Conservation (phyloP, 1,139 yeast genomes). For the Yamadazyma triangularis region DNA sequence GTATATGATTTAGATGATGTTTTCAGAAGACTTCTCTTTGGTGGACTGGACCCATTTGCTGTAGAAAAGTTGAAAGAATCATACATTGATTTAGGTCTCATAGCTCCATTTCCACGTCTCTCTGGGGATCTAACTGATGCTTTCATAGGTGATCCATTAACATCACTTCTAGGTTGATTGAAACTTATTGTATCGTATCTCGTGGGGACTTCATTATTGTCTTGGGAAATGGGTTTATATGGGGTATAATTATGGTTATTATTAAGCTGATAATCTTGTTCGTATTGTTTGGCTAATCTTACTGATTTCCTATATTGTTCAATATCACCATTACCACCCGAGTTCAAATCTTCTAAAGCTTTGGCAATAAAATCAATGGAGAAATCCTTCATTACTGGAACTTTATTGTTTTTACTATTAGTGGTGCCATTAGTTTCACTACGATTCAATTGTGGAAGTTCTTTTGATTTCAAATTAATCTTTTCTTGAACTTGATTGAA, state of each 20-base stretch:
- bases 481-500: slow-evolving; percentile 36
- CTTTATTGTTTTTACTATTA: slow-evolving; percentile 11
- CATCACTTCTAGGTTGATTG: slow-evolving; percentile 10
- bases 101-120: neutral
- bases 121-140: slow-evolving; percentile 1
- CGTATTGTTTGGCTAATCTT: slow-evolving; percentile 19
- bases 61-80: slow-evolving; percentile 8
- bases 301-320: slow-evolving; percentile 39
- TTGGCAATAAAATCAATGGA: slow-evolving; percentile 49
- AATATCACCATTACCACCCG: slow-evolving; percentile 60
- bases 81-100: slow-evolving; percentile 43
- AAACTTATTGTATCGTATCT: slow-evolving; percentile 35
- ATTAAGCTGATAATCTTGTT: slow-evolving; percentile 6
- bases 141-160: slow-evolving; percentile 10
- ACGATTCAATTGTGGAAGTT: slow-evolving; percentile 20
- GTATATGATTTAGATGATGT: slow-evolving; percentile 30
- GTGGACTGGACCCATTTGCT: slow-evolving; percentile 3
- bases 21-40: slow-evolving; percentile 21
- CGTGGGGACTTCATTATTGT: slow-evolving; percentile 35
- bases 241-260: slow-evolving; percentile 19
- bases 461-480: slow-evolving; percentile 34
- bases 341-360: slow-evolving; percentile 62
- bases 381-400: slow-evolving; percentile 42
- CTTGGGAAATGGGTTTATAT: slow-evolving; percentile 25
- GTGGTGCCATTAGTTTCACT: slow-evolving; percentile 2